Percentiles rank a stretch among this genome's conserved stretches.
Evolutionary conservation across 108 stramenopile species (phyloP).

Genomic region (Nitzschia inconspicua): DNA sequence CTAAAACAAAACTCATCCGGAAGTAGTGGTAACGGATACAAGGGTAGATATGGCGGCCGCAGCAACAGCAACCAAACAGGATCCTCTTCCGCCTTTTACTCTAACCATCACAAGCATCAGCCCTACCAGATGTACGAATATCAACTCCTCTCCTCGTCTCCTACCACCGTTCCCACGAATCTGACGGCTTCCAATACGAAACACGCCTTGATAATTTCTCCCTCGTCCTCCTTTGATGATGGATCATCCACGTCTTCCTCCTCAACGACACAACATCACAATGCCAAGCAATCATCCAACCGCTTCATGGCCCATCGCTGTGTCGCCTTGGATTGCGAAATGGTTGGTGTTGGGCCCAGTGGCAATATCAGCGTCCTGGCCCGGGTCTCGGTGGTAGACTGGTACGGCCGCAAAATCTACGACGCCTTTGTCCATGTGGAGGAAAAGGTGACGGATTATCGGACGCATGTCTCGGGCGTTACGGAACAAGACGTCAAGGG

Average conservation of each 20-base stretch:
- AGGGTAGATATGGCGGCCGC: too few relatives aligned
- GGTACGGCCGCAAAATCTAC: conserved; percentile 46
- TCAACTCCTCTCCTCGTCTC: conserved; percentile 85
- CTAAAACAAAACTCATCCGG: too few relatives aligned
- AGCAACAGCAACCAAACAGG: too few relatives aligned
- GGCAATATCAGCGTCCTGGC: conserved; percentile 63
- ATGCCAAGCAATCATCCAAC: too few relatives aligned
- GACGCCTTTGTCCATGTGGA: conserved; percentile 55
- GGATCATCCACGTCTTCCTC: conserved; percentile 17
- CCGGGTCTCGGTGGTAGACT: conserved; percentile 65
- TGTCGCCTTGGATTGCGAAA: conserved; percentile 88
- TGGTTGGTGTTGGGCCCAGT: conserved; percentile 83
- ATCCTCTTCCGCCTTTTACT: too few relatives aligned
- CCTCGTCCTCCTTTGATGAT: conserved; percentile 64
- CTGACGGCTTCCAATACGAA: conserved; percentile 85
- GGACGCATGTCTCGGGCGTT: conserved; percentile 57
- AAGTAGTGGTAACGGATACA: too few relatives aligned
- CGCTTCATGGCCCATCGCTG: conserved; percentile 7
- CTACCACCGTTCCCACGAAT: conserved; percentile 85
- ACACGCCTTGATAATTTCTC: conserved; percentile 88
- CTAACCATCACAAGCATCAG: too few relatives aligned
- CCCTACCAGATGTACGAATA: too few relatives aligned
- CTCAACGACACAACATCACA: conserved; percentile 13
- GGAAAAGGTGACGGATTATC: conserved; percentile 81
- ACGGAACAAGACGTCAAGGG: conserved; percentile 4